Conservation (phyloP, 441 rosid genomes). For the Lepidium campestre region DNA sequence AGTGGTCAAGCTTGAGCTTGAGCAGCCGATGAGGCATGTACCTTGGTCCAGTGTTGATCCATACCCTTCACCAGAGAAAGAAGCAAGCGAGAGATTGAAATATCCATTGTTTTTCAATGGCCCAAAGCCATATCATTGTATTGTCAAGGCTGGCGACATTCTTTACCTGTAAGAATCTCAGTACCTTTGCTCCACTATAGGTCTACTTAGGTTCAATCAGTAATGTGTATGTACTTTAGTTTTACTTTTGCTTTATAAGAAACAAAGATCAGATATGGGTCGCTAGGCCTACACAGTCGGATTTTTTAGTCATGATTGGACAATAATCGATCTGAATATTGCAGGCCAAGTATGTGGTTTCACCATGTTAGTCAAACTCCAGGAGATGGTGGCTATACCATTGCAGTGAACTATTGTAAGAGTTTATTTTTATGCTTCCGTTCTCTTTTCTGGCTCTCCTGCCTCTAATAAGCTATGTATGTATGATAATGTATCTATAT, state of each 20-base stretch:
- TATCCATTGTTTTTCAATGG: conserved; percentile 72
- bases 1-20: conserved; percentile 54
- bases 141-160: conserved; percentile 72
- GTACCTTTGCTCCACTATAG: not conserved
- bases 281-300: not conserved
- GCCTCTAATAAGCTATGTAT: not conserved
- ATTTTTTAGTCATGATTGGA: not conserved
- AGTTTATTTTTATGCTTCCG: not conserved
- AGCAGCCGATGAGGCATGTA: conserved; percentile 47
- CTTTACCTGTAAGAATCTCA: conserved; percentile 66
- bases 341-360: conserved; percentile 98
- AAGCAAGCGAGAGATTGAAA: conserved; percentile 41
- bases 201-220: not conserved
- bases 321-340: conserved; percentile 13
- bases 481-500: conserved; percentile 10
- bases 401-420: conserved; percentile 88
- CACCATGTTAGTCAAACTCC: conserved; percentile 86
- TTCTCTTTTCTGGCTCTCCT: not conserved
- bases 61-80: conserved; percentile 41
- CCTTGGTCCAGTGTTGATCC: conserved; percentile 92
- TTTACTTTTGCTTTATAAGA: not conserved
- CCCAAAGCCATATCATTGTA: conserved; percentile 65
- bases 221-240: not conserved
- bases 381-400: conserved; percentile 58
- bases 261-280: not conserved